Evolutionary conservation across 805 yeast species (phyloP).

Genomic region (Saccharomycodes ludwigii): DNA sequence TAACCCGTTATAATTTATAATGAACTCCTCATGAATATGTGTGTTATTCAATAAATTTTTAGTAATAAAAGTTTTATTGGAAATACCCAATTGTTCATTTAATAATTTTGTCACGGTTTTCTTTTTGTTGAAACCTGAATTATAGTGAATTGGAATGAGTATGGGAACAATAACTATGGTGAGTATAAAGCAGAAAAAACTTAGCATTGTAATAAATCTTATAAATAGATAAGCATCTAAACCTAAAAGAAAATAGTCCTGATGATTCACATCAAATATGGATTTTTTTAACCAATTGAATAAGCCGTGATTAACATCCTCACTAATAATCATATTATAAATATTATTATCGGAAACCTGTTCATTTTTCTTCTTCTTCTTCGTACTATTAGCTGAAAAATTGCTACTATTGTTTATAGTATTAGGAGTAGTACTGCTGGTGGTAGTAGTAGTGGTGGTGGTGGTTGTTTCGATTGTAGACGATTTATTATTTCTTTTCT

Average conservation of each 20-base stretch:
- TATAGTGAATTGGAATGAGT: conserved; percentile 49
- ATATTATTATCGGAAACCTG: not conserved
- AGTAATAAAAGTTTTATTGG: too few species aligned
- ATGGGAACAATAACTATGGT: conserved; percentile 46
- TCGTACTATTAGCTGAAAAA: not conserved
- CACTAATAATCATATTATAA: not conserved
- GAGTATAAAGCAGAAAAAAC: conserved; percentile 37
- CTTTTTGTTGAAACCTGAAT: conserved; percentile 16
- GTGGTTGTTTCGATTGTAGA: too few species aligned
- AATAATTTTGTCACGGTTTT: conserved; percentile 2
- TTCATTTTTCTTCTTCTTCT: not conserved
- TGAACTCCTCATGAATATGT: too few species aligned
- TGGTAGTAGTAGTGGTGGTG: too few species aligned
- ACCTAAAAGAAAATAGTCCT: conserved; percentile 39
- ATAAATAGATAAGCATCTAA: conserved; percentile 67
- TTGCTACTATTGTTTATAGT: too few species aligned
- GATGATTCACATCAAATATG: conserved; percentile 26
- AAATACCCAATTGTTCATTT: not conserved
- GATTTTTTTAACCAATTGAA: conserved; percentile 46
- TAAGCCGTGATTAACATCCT: conserved; percentile 24
- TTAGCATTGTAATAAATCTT: conserved; percentile 42
- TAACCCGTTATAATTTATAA: conserved; percentile 30
- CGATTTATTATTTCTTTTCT: not conserved
- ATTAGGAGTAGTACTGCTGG: too few species aligned
- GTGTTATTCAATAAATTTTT: too few species aligned